Conservation (phyloP, 2,329 filamentous ascomycete genomes). For the Albifimbria verrucaria region DNA sequence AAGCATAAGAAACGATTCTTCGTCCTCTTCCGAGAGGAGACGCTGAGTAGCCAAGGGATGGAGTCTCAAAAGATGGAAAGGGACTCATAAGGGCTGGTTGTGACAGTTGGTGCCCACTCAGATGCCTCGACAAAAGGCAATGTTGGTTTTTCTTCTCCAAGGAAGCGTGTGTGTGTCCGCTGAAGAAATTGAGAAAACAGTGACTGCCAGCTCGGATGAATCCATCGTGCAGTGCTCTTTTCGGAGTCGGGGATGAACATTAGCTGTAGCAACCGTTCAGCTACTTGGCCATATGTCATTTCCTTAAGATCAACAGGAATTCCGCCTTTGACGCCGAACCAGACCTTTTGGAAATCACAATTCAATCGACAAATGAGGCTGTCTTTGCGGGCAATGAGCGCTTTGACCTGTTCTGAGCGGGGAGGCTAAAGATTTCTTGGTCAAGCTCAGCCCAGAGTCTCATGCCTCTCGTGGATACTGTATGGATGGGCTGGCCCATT, state of each 20-base stretch:
- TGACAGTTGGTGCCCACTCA: slow-evolving; percentile 81
- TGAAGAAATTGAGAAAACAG: too few relatives aligned
- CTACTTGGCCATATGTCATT: slow-evolving; percentile 91
- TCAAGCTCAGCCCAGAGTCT: slow-evolving; percentile 99
- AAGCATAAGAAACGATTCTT: slow-evolving; percentile 91
- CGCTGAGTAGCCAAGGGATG: slow-evolving; percentile 87
- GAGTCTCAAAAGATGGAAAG: slow-evolving; percentile 68
- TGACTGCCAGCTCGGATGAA: too few relatives aligned
- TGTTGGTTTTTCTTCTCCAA: too few relatives aligned
- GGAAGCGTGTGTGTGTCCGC: too few relatives aligned
- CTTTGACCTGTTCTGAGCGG: too few relatives aligned
- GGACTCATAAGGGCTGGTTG: slow-evolving; percentile 85
- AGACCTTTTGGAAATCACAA: slow-evolving; percentile 94
- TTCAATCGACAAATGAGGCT: too few relatives aligned
- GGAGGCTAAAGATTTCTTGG: slow-evolving; percentile 94
- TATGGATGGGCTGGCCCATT: slow-evolving; percentile 99
- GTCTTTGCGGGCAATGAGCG: too few relatives aligned
- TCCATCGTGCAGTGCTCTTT: too few relatives aligned
- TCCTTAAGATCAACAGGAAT: slow-evolving; percentile 87
- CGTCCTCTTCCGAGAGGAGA: slow-evolving; percentile 96
- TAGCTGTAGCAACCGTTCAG: slow-evolving; percentile 81
- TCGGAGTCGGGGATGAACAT: slow-evolving; percentile 91
- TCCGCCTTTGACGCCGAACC: slow-evolving; percentile 87
- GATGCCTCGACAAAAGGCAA: too few relatives aligned
- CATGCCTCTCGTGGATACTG: slow-evolving; percentile 94